Conservation (phyloP, 2,329 filamentous ascomycete genomes). For the Leptographium procerum region DNA sequence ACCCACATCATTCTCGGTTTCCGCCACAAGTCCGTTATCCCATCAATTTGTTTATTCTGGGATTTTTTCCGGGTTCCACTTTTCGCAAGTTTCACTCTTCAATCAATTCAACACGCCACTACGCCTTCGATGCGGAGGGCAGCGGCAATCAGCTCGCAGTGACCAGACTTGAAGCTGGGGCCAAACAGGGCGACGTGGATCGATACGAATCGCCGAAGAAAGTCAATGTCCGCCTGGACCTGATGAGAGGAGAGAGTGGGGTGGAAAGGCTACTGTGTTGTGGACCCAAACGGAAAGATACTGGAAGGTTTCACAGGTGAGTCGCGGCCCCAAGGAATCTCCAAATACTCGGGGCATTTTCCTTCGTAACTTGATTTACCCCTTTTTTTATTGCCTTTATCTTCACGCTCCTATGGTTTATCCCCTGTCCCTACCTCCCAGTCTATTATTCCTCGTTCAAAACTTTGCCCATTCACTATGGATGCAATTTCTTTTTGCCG, state of each 20-base stretch:
- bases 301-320: slow-evolving; percentile 5
- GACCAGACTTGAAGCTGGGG: slow-evolving; percentile 2
- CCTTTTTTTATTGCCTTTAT: too few relatives aligned
- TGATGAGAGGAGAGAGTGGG: slow-evolving; percentile 6
- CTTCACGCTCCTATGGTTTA: neutral
- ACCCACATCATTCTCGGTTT: neutral
- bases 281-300: neutral
- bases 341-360: neutral
- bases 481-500: neutral
- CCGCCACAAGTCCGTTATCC: neutral
- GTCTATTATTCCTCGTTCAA: neutral
- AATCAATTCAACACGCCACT: neutral
- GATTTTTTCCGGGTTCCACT: neutral
- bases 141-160: neutral
- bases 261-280: slow-evolving; percentile 5
- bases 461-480: neutral
- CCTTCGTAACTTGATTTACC: neutral
- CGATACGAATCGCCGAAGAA: slow-evolving; percentile 1
- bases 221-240: slow-evolving; percentile 6
- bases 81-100: neutral
- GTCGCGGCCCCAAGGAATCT: slow-evolving; percentile 1
- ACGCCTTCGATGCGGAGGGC: neutral
- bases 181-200: neutral
- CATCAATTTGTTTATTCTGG: neutral
- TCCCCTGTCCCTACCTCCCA: neutral